Evolutionary conservation across 352 stramenopile species (phyloP), one percentile per base, ranked within the genome.

Genomic region (Phytophthora meadii): DNA sequence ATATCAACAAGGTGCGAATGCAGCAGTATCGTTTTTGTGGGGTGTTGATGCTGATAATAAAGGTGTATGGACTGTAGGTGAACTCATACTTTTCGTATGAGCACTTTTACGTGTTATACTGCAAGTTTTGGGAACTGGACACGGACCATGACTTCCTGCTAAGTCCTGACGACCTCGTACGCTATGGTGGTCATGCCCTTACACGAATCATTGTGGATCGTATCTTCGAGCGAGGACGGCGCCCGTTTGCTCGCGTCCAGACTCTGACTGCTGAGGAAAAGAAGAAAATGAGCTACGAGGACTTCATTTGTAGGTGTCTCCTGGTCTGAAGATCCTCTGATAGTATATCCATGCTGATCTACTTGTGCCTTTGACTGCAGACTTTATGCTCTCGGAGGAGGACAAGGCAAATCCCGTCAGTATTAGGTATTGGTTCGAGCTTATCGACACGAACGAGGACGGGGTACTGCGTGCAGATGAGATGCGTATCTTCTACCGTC

Each of bases 51-150:
- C 12, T 59, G n/a, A 62, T 6, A 41, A 3, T 24, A 30, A 12
- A 28, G 14, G 41, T 28, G 30, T 19, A 8, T 54, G 17, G 30
- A 36, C 36, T 22, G 11, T 48, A 95, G 87, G 89, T 97, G 47
- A 97, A 94, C 70, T 90, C 91, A 47, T 98, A 97, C 80, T 99
- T 99, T 77, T 98, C 87, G 22, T 99, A 99, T 77, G 97, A 99
- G 82, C 97, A 99, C 76, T 99, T 99, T 67, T 99, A 99, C 77
- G 97, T 99, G 50, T 73, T 99, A 34, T 99, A 99, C 77, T 99
- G 97, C 81, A 97, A 98, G 68, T 99, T 99, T 66, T 99, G 97
- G 96, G 98, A 99, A 69, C 88, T 99, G 22, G 98, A 99, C 82
- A 94, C 96, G 46, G 88, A 96, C 54, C 88, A 94, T 68, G 88